These are phyloP conservation scores for Geotrichum armillariae DNA, from an alignment of 1,139 yeast species.

Conservation along the genomic window DNA sequence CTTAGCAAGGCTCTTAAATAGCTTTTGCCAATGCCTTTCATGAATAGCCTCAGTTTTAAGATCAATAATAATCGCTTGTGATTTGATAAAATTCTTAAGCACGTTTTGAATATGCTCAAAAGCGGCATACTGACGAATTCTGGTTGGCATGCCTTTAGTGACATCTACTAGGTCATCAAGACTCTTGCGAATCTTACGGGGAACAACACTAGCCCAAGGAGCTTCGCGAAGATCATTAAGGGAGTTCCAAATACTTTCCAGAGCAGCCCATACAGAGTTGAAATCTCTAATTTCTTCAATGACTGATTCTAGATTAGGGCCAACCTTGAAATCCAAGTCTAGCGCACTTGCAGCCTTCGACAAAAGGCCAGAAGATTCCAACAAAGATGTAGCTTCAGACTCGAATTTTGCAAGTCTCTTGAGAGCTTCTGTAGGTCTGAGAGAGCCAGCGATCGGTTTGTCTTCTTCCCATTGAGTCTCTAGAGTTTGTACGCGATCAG, in stretches of 20 bases:
- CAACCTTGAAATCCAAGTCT: constrained; percentile 41
- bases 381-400: constrained; percentile 31
- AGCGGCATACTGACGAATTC: constrained; percentile 67
- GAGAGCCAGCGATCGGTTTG: constrained; percentile 50
- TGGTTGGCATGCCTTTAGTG: constrained; percentile 56
- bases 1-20: constrained; percentile 42
- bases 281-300: constrained; percentile 58
- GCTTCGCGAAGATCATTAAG: constrained; percentile 47
- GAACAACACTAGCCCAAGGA: constrained; percentile 54
- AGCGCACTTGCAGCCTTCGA: constrained; percentile 47
- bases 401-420: constrained; percentile 48
- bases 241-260: constrained; percentile 56
- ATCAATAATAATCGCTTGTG: constrained; percentile 47
- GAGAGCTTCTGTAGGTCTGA: constrained; percentile 55
- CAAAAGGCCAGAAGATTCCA: constrained; percentile 37
- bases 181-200: constrained; percentile 49
- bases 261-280: constrained; percentile 63
- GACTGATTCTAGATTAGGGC: constrained; percentile 39
- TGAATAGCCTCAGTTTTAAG: constrained; percentile 60
- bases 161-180: constrained; percentile 53
- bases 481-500: constrained; percentile 38
- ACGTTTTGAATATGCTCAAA: constrained; percentile 57
- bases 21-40: constrained; percentile 67
- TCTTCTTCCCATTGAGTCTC: constrained; percentile 50
- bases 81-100: constrained; percentile 46